Evolutionary conservation across 495 filamentous ascomycete species (phyloP).

Genomic region (Aspergillus baeticus): DNA sequence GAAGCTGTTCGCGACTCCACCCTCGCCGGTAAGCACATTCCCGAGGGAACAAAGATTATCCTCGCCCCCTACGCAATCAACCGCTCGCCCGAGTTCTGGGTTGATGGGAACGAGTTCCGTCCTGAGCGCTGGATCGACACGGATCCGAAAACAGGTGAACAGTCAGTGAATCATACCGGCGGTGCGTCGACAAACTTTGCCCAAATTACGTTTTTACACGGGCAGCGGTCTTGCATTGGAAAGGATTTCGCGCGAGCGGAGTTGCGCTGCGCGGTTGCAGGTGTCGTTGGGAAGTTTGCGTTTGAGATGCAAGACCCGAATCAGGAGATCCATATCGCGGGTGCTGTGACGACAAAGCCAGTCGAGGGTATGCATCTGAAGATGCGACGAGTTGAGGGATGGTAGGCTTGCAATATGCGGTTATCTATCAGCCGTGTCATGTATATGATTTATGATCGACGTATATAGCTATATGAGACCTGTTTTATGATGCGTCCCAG

Average conservation of each 20-base stretch:
- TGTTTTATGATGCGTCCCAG: not conserved
- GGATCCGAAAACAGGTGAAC: constrained; percentile 22
- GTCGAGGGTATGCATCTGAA: constrained; percentile 62
- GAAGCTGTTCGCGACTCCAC: constrained; percentile 45
- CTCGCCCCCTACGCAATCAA: constrained; percentile 46
- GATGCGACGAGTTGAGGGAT: constrained; percentile 60
- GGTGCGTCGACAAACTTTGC: constrained; percentile 46
- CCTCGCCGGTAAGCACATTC: constrained; percentile 42
- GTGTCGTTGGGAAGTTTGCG: constrained; percentile 34
- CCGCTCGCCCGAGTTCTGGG: constrained; percentile 40
- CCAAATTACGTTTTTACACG: constrained; percentile 50
- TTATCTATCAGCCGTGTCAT: not conserved
- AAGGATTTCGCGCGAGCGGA: constrained; percentile 48
- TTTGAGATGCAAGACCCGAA: constrained; percentile 61
- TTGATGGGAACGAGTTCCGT: constrained; percentile 39
- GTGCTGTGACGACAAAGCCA: constrained; percentile 65
- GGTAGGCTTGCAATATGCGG: constrained; percentile 41
- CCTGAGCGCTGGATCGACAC: constrained; percentile 53
- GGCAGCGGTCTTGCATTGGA: constrained; percentile 50
- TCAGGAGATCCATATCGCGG: constrained; percentile 57
- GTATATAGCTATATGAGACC: not conserved
- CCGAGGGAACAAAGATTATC: constrained; percentile 43
- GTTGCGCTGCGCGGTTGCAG: constrained; percentile 35
- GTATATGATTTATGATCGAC: not conserved
- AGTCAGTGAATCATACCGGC: constrained; percentile 32